Evolutionary conservation across 2,329 filamentous ascomycete genomes (phyloP).

Genomic region (Trichocomaceae sp.): DNA sequence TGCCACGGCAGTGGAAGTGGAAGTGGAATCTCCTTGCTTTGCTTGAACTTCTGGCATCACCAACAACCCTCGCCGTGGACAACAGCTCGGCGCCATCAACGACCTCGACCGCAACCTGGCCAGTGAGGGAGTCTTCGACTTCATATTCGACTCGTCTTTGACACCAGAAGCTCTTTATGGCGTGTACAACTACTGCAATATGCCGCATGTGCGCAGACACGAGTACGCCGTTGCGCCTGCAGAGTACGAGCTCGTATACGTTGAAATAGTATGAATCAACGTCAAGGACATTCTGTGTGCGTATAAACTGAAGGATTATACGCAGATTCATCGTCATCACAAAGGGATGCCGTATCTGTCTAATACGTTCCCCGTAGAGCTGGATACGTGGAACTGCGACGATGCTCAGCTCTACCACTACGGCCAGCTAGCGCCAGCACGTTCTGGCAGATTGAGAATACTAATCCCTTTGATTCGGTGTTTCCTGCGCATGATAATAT

Average conservation of each 20-base stretch:
- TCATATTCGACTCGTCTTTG: conserved; percentile 62
- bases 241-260: conserved; percentile 63
- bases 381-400: conserved; percentile 65
- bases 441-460: conserved; percentile 59
- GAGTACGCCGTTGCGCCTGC: conserved; percentile 55
- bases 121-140: conserved; percentile 61
- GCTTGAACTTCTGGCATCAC: conserved; percentile 51
- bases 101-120: conserved; percentile 53
- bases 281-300: no score
- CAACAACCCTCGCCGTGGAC: no score
- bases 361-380: conserved; percentile 69
- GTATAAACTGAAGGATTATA: background rate
- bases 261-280: conserved; percentile 61
- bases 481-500: conserved; percentile 44
- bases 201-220: conserved; percentile 67
- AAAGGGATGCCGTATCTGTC: conserved; percentile 74
- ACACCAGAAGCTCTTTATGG: conserved; percentile 54
- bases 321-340: conserved; percentile 70
- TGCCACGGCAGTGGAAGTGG: background rate
- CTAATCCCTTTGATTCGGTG: conserved; percentile 56
- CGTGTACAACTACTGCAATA: conserved; percentile 76
- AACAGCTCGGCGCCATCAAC: conserved; percentile 53
- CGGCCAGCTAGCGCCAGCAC: conserved; percentile 54
- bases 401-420: conserved; percentile 66
- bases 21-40: background rate